phyloP scores from a whole-genome alignment of 176 grass and related monocot genomes.

The Rhipidocladum racemiflorum region DNA sequence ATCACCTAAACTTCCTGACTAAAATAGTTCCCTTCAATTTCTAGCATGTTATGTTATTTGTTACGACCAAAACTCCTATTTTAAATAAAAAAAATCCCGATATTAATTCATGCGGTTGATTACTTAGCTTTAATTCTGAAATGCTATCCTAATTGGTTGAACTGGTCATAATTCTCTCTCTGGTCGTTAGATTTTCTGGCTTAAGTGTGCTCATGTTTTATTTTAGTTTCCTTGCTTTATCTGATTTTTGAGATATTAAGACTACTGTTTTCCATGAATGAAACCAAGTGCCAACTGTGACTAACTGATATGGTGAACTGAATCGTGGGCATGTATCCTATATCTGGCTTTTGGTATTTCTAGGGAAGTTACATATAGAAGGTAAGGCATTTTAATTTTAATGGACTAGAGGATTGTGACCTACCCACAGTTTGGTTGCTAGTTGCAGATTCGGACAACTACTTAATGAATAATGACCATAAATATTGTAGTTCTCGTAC shows the following conservation, averaged over 20 bases:
- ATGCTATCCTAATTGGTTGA: conserved; percentile 4
- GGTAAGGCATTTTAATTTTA: background rate
- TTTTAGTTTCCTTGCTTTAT: background rate
- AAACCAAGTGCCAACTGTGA: background rate
- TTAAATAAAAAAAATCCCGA: background rate
- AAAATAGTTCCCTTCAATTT: background rate
- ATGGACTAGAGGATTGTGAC: background rate
- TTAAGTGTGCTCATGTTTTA: background rate
- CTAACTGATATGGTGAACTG: background rate
- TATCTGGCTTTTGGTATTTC: background rate
- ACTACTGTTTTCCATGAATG: background rate
- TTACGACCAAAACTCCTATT: background rate
- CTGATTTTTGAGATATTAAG: background rate
- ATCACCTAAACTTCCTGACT: background rate
- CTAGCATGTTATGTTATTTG: background rate
- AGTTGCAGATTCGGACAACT: background rate
- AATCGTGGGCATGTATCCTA: background rate
- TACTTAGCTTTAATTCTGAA: background rate
- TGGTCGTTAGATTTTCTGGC: background rate
- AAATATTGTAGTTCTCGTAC: conserved; percentile 1
- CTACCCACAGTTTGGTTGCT: background rate
- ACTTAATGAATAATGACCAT: background rate
- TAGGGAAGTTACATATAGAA: background rate
- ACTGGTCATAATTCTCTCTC: background rate
- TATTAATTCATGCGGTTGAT: background rate